Base-by-base conservation (phyloP, 2,329 filamentous ascomycete genomes). In the Verticillium isaacii region DNA sequence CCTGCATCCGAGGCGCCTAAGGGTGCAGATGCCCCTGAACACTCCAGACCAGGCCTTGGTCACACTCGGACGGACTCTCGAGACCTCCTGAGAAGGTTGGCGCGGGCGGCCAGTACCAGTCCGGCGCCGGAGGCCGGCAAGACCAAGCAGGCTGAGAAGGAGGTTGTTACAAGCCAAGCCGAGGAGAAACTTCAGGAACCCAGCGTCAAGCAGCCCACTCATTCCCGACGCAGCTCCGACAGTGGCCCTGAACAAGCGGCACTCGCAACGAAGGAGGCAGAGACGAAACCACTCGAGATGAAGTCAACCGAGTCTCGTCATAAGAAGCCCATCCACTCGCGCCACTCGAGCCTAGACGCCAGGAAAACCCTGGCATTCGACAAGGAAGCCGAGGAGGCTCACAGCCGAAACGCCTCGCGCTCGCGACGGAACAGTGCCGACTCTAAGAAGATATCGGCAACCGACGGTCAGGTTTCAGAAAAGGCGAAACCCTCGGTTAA, bases 11-110 rank as follows among this genome's bases (percentile, higher is more conserved):
- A 66, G 55, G 39, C 66, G 60, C 61, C 62, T 64, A 63, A 63
- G 66, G 63, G 65, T 58, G 39, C 25, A 54, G 62, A 50, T 50
- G 55, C 65, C 45, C 54, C 54, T 0, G 32, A 56, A 19, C 19
- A 23, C 54, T 34, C 8, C 25, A 56, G 54, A 5, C 54, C 32
- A 2, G n/a, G 25, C 17, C 17, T 56, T 25, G 54, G 54, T 7
- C 66, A 72, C 37, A 65, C 68, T 6, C 68, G 70, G 19, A 74
- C 73, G 25, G 79, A 83, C 62, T 80, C 81, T 3, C 74, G 76
- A 45, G 82, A 85, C 50, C 62, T 85, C 55, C 71, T 85, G 58
- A 79, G 79, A 63, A 77, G 77, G 59, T 72, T 86, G 65, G 79
- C 82, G 25, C 76, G 78, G 58, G 81, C 77, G 56, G 72, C 79